Evolutionary conservation across 2,329 filamentous ascomycete genomes (phyloP).

Genomic region (Emergomyces orientalis): DNA sequence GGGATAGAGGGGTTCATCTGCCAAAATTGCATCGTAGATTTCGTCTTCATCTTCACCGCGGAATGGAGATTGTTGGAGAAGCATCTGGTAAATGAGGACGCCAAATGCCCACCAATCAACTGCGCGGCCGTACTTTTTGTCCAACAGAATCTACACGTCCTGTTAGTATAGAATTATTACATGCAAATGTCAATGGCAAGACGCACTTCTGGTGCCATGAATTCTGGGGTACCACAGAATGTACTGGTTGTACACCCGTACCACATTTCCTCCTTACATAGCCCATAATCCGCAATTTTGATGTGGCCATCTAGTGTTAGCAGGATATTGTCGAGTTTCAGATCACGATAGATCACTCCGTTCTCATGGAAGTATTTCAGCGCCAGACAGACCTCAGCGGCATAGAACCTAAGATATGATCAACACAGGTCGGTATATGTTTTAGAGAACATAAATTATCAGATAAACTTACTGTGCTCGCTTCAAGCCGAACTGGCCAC

Average conservation of each 20-base stretch:
- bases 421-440: not conserved
- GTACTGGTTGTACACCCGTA: conserved; percentile 94
- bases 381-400: conserved; percentile 90
- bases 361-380: conserved; percentile 99
- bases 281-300: conserved; percentile 96
- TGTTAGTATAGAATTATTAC: conserved; percentile 18
- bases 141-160: conserved; percentile 67
- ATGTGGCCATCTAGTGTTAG: conserved; percentile 93
- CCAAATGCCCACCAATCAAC: conserved; percentile 99
- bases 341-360: conserved; percentile 86
- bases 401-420: conserved; percentile 65
- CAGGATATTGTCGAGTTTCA: conserved; percentile 81
- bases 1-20: conserved; percentile 92
- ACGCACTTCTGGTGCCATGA: conserved; percentile 92
- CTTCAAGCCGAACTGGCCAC: conserved; percentile 90
- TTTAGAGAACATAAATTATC: not conserved
- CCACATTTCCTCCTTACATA: conserved; percentile 99
- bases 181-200: not conserved
- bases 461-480: conserved; percentile 68
- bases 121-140: conserved; percentile 95
- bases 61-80: conserved; percentile 97
- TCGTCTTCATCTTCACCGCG: conserved; percentile 97
- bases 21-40: conserved; percentile 96
- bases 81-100: conserved; percentile 98
- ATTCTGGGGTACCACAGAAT: conserved; percentile 98